Evolutionary conservation across 1,284 basidiomycete species (phyloP), one percentile per base, ranked within the genome.

Genomic region (Mycosarcoma mackinlayi): DNA sequence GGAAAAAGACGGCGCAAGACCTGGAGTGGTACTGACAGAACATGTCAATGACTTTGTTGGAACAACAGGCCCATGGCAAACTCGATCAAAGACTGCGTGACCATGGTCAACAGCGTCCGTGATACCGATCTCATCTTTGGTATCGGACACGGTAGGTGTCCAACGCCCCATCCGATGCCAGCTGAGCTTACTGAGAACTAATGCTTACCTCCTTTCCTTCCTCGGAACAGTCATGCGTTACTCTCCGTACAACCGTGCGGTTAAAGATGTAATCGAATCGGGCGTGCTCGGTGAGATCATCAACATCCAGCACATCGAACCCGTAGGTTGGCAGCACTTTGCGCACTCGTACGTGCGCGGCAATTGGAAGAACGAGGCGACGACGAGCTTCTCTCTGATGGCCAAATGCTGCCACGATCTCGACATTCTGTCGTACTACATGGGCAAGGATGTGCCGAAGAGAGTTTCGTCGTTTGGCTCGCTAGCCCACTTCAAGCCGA

Each of bases 241-340:
- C 55, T 65, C 62, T 7, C 62, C 62, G 5, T 65, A 65, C 56
- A 65, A 65, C 37, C 55, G 44, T 8, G 62, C 62, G 4, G 62
- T 65, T 45, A 65, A 59, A 27, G 42, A 65, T 28, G 62, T 65
- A 23, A 23, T 65, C 27, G 62, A 65, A 25, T 65, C 62, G 6
- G 62, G 62, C 30, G 56, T 65, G 18, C 40, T 65, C 10, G 62
- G 62, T 21, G 62, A 65, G 28, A 65, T 65, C 41, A 55, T 65
- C 62, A 65, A 65, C 47, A 65, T 65, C n/a, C 62, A 65, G 41
- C 62, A 65, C 49, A 65, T 65, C 30, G 62, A 65, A 24, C 62
- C 62, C 19, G 56, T 65, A 7, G 62, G 62, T 9, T 65, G 62
- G 62, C 62, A 65, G 51, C 62, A 65, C 50, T 65, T 65, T 54